phyloP scores from a whole-genome alignment of 805 yeast species.

The Metschnikowia sp. region DNA sequence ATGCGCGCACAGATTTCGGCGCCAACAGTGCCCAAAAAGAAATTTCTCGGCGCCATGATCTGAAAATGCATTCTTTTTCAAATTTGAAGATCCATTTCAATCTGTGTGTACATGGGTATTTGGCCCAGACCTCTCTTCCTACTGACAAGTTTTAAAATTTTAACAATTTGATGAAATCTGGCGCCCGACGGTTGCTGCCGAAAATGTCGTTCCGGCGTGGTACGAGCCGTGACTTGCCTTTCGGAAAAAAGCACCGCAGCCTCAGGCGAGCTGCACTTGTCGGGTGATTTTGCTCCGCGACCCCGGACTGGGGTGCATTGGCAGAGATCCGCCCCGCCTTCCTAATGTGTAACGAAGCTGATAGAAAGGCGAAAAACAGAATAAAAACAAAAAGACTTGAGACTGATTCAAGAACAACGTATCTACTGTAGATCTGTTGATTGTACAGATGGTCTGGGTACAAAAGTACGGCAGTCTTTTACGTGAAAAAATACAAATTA shows the following conservation, averaged over 20 bases:
- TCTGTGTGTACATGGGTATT: not conserved
- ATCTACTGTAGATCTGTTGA: too few relatives aligned
- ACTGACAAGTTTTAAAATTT: not conserved
- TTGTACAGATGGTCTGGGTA: too few relatives aligned
- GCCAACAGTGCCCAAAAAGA: not conserved
- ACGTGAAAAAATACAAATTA: too few relatives aligned
- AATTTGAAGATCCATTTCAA: too few relatives aligned
- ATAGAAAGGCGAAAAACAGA: too few relatives aligned
- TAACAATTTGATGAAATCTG: not conserved
- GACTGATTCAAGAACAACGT: too few relatives aligned
- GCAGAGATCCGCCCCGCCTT: not conserved
- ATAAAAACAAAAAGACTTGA: too few relatives aligned
- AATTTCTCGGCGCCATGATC: not conserved
- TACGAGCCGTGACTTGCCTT: not conserved
- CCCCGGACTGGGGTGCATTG: conserved; percentile 8
- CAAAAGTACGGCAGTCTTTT: too few relatives aligned
- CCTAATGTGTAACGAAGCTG: too few relatives aligned
- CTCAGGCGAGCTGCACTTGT: not conserved
- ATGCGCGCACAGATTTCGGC: too few relatives aligned
- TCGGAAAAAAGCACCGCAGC: not conserved
- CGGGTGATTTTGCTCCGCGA: conserved; percentile 18
- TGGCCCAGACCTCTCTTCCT: not conserved
- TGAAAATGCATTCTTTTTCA: not conserved
- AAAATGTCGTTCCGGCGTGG: not conserved
- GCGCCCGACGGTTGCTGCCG: not conserved